A percentile compares a stretch with the other conserved stretches of the same genome.
Evolutionary conservation across 352 stramenopile genomes (phyloP).

Genomic region (Phytophthora ramorum): DNA sequence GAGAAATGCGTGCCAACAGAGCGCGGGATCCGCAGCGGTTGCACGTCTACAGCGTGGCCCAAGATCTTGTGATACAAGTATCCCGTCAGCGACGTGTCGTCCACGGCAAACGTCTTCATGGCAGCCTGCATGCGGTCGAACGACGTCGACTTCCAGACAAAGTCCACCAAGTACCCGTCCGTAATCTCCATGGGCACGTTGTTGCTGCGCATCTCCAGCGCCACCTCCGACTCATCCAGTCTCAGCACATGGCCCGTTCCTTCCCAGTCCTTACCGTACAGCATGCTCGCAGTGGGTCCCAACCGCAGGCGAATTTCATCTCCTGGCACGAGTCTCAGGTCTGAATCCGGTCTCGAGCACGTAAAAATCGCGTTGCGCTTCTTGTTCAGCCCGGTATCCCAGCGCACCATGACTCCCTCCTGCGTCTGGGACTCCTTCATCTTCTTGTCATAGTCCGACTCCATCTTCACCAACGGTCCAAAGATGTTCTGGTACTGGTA

Average conservation of each 20-base stretch:
- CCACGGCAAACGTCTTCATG: conserved; percentile 98
- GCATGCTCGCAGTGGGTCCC: conserved; percentile 78
- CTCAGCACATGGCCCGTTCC: conserved; percentile 94
- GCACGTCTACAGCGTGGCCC: conserved; percentile 96
- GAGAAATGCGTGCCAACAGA: conserved; percentile 79
- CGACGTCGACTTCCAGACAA: conserved; percentile 99
- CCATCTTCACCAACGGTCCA: conserved; percentile 99
- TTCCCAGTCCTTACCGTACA: conserved; percentile 93
- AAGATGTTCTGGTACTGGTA: conserved; percentile 99
- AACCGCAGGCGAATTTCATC: conserved; percentile 97
- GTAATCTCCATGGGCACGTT: conserved; percentile 92
- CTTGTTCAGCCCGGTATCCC: conserved; percentile 97
- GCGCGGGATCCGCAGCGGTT: conserved; percentile 83
- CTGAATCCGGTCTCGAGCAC: conserved; percentile 88
- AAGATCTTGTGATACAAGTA: conserved; percentile 99
- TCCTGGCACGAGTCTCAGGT: conserved; percentile 94
- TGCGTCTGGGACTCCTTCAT: conserved; percentile 98
- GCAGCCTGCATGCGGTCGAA: conserved; percentile 99
- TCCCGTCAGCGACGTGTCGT: conserved; percentile 98
- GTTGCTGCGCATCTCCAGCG: conserved; percentile 86
- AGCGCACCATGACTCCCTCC: conserved; percentile 93
- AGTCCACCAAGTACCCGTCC: conserved; percentile 97
- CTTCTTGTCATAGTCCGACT: conserved; percentile 99
- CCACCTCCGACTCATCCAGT: conserved; percentile 86
- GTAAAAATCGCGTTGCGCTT: conserved; percentile 97